These are phyloP conservation scores for Hyaloperonospora brassicae DNA, from an alignment of 352 stramenopile genomes.

Conservation along the genomic window DNA sequence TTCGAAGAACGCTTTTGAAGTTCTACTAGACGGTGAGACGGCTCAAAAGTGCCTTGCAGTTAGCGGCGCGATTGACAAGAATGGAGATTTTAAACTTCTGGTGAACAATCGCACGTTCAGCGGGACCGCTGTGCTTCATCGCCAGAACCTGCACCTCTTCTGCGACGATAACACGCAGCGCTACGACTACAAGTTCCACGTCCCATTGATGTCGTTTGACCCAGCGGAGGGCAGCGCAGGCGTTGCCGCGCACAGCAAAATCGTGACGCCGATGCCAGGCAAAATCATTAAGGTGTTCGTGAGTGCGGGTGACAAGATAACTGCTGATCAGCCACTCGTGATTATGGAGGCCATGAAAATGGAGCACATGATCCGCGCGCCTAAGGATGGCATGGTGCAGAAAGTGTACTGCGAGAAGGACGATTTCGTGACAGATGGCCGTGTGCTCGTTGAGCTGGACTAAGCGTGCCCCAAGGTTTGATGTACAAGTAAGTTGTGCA, in stretches of 20 bases:
- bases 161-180: slow-evolving; percentile 63
- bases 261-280: slow-evolving; percentile 91
- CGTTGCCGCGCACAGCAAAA: slow-evolving; percentile 35
- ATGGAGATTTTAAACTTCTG: slow-evolving; percentile 58
- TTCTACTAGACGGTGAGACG: slow-evolving; percentile 25
- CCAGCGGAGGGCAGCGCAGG: slow-evolving; percentile 17
- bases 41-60: slow-evolving; percentile 23
- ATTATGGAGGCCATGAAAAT: slow-evolving; percentile 99
- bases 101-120: slow-evolving; percentile 59
- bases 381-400: slow-evolving; percentile 60
- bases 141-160: slow-evolving; percentile 67
- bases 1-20: slow-evolving; percentile 33
- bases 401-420: slow-evolving; percentile 63
- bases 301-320: slow-evolving; percentile 82
- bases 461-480: slow-evolving; percentile 7
- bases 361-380: slow-evolving; percentile 83
- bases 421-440: slow-evolving; percentile 68
- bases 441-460: slow-evolving; percentile 64
- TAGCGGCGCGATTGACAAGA: slow-evolving; percentile 26
- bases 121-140: slow-evolving; percentile 56
- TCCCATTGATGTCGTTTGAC: slow-evolving; percentile 53
- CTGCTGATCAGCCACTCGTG: slow-evolving; percentile 83
- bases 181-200: slow-evolving; percentile 79
- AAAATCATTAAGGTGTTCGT: slow-evolving; percentile 90
- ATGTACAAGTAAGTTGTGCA: too few species aligned